Evolutionary conservation across 1,284 basidiomycete genomes (phyloP).

Genomic region (Cryptococcus hybrid): DNA sequence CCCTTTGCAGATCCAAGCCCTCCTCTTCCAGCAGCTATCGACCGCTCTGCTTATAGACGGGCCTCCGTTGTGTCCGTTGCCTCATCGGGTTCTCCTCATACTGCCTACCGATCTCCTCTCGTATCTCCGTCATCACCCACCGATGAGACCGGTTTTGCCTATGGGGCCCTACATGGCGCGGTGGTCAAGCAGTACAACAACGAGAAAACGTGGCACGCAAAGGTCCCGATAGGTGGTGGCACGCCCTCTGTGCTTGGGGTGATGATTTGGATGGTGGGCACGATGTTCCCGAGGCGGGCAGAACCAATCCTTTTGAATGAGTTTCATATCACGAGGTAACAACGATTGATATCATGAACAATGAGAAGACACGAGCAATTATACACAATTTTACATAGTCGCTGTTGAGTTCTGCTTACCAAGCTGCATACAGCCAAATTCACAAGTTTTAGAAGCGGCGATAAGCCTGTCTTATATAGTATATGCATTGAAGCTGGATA

Average conservation of each 20-base stretch:
- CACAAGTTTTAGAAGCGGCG: too few species aligned
- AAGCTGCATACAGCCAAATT: too few species aligned
- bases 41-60: neutral
- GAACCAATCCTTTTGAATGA: conserved; percentile 44
- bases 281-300: conserved; percentile 19
- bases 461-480: too few species aligned
- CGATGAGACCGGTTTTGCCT: conserved; percentile 20
- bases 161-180: conserved; percentile 31
- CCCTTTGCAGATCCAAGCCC: conserved; percentile 28
- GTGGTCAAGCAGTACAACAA: conserved; percentile 18
- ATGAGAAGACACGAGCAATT: too few species aligned
- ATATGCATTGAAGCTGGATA: too few species aligned
- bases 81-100: neutral
- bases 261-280: conserved; percentile 41
- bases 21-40: conserved; percentile 2
- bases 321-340: neutral
- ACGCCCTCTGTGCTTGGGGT: conserved; percentile 45
- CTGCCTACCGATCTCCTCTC: neutral
- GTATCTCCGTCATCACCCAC: conserved; percentile 13
- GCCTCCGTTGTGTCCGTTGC: conserved; percentile 6
- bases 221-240: conserved; percentile 42
- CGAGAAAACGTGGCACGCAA: conserved; percentile 8
- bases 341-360: too few species aligned
- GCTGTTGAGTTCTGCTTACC: too few species aligned
- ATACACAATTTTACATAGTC: too few species aligned